Evolutionary conservation across 257 asterid species (phyloP).

Genomic region (Forsythia viridissima): DNA sequence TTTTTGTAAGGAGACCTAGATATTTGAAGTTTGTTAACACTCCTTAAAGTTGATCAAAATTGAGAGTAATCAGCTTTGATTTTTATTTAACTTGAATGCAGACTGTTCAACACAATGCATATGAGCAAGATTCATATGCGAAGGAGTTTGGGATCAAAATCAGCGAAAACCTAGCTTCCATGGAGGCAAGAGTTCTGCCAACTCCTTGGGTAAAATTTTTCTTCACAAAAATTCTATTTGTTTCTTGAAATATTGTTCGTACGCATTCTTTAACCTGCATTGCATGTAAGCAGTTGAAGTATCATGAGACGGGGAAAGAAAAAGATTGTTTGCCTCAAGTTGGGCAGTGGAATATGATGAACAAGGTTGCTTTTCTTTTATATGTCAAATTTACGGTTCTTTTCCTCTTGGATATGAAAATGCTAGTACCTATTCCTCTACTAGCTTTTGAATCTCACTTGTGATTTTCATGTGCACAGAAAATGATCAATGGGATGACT

Average conservation of each 20-base stretch:
- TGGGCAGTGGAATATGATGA: conserved; percentile 99
- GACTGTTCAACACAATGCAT: conserved; percentile 89
- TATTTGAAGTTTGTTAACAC: not conserved
- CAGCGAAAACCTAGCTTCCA: conserved; percentile 75
- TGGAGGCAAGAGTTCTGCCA: conserved; percentile 97
- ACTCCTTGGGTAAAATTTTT: conserved; percentile 90
- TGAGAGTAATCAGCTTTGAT: not conserved
- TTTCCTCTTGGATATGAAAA: not conserved
- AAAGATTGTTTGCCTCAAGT: conserved; percentile 97
- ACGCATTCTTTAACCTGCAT: conserved; percentile 16
- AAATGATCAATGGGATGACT: conserved; percentile 98
- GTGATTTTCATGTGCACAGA: conserved; percentile 47
- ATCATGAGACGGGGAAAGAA: conserved; percentile 90
- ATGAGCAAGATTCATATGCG: conserved; percentile 91
- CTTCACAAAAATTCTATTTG: not conserved
- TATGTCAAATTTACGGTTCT: not conserved
- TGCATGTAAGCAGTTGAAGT: conserved; percentile 65
- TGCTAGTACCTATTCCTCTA: not conserved
- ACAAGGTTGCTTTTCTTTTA: conserved; percentile 58
- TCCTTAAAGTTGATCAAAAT: not conserved
- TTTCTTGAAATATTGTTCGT: not conserved
- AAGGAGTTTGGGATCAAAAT: conserved; percentile 89
- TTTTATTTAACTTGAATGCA: conserved; percentile 28
- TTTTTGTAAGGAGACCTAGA: not conserved
- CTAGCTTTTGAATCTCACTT: not conserved